Base-by-base conservation (phyloP, 306 rosid species). In the Sicyos baderoa region DNA sequence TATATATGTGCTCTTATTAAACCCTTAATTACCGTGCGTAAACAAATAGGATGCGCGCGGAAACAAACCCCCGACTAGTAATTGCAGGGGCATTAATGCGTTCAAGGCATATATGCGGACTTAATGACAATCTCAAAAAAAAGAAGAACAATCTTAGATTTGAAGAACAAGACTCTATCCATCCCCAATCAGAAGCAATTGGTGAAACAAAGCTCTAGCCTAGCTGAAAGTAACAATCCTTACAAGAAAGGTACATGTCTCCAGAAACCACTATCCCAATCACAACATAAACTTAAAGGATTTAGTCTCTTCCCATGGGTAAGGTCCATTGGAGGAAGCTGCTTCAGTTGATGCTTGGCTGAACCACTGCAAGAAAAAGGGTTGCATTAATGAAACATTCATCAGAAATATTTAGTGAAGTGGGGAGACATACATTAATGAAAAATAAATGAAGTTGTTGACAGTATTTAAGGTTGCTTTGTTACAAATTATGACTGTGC, bases 251-350 rank as follows among this genome's bases (percentile, higher is more conserved):
- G 68, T 62, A 35, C 32, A 60, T 35, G 68, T 23, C 50, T 32
- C 68, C 50, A 35, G 51, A 40, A 62, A 17, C 67, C 68, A 62
- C 68, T 18, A 48, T 61, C 50, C 68, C 22, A 32, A 62, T 62
- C 50, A 37, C 50, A 35, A 62, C 44, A 40, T 22, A 35, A 61
- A 61, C 68, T 37, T 44, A 29, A 59, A 7, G 66, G 66, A 59
- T 42, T 59, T 15, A 10, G 6, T 15, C 45, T 3, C 19, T 2
- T 16, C 22, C 66, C 50, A 61, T 37, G 32, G 32, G 29, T 25
- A 1, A 1, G 3, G 29, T 25, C 29, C 29, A 25, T 25, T 25
- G 3, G 45, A 9, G 29, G 66, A 32, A 60, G 48, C 22, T 60
- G 65, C 47, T 59, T 15, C 64, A 58, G 6, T 58, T 58, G 44